Percentiles rank a stretch among this genome's conserved stretches.
phyloP scores from a whole-genome alignment of 164 flowering plant species.

The Santalum album region DNA sequence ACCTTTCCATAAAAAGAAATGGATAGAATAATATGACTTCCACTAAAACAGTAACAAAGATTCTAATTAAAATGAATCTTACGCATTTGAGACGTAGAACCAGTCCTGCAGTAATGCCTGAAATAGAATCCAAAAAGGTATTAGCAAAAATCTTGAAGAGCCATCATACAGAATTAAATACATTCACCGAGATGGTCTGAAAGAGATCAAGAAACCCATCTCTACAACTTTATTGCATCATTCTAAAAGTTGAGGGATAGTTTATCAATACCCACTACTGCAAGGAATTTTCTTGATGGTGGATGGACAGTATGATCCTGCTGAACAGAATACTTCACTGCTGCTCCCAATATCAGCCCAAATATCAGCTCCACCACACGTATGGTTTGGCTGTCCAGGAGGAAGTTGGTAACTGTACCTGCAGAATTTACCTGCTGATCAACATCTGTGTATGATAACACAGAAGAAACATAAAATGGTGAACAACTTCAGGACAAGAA shows the following conservation, averaged over 20 bases:
- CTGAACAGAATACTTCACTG: slow-evolving; percentile 74
- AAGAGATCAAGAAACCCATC: neutral
- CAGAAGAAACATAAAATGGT: slow-evolving; percentile 4
- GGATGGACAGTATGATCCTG: slow-evolving; percentile 88
- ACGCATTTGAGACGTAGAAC: slow-evolving; percentile 71
- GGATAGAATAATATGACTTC: too few relatives aligned
- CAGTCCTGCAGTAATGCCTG: slow-evolving; percentile 91
- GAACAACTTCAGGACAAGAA: slow-evolving; percentile 7
- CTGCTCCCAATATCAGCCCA: slow-evolving; percentile 78
- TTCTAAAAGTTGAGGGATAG: slow-evolving; percentile 20
- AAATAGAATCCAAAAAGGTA: slow-evolving; percentile 12
- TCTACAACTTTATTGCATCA: slow-evolving; percentile 1
- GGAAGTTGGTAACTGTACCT: slow-evolving; percentile 87
- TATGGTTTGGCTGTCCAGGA: slow-evolving; percentile 59
- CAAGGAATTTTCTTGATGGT: slow-evolving; percentile 54
- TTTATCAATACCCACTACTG: slow-evolving; percentile 62
- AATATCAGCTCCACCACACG: slow-evolving; percentile 86
- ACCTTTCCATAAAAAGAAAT: too few relatives aligned
- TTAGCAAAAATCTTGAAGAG: slow-evolving; percentile 5
- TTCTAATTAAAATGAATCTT: slow-evolving; percentile 13
- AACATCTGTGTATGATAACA: slow-evolving; percentile 17
- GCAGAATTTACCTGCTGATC: slow-evolving; percentile 17
- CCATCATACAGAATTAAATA: neutral
- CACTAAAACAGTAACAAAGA: too few relatives aligned
- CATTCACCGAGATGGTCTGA: neutral